Evolutionary conservation across 176 grass and related monocot species (phyloP), one percentile per base, ranked within the genome.

Genomic region (Musa troglodytarum): DNA sequence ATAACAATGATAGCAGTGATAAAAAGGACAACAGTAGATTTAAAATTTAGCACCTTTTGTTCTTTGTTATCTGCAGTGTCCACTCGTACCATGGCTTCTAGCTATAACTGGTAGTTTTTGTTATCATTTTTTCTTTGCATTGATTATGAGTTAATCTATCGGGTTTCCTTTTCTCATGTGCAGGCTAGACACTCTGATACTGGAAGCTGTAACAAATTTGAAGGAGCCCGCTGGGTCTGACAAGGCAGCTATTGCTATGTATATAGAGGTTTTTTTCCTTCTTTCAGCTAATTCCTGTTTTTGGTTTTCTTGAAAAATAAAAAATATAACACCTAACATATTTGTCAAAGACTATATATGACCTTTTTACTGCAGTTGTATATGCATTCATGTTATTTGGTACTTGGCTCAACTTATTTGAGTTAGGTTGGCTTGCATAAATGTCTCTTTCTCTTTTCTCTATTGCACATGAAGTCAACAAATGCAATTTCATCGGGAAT

Each of bases 121-220:
- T 50, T n/a, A 69, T 4, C 12, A 22, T n/a, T 69, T 50, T 69
- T 9, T 19, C 50, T 10, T 50, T 50, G 8, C 20, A 14, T 15
- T 11, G 9, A 0, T 23, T 29, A 9, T 69, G 19, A 50, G 7
- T 69, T 16, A 19, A 5, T 50, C 34, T 43, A 43, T 69, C 50
- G 63, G 34, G 22, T 76, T 78, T 55, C 23, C 65, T 11, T 81
- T 23, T 17, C 56, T 54, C 58, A 74, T 21, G 64, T 78, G 65
- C 73, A 93, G 94, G 82, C 82, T 97, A 66, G 87, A 89, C 82
- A 89, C 86, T 63, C 84, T 91, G 56, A 97, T 97, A 76, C 61
- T 97, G 20, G 94, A 97, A 85, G 94, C 88, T 80, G 76, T 97
- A 85, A 83, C 65, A 26, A 90, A 80, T 49, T 78, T 91, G 55